phyloP scores from a whole-genome alignment of 2,329 filamentous ascomycete genomes.

The Nemania sp. region DNA sequence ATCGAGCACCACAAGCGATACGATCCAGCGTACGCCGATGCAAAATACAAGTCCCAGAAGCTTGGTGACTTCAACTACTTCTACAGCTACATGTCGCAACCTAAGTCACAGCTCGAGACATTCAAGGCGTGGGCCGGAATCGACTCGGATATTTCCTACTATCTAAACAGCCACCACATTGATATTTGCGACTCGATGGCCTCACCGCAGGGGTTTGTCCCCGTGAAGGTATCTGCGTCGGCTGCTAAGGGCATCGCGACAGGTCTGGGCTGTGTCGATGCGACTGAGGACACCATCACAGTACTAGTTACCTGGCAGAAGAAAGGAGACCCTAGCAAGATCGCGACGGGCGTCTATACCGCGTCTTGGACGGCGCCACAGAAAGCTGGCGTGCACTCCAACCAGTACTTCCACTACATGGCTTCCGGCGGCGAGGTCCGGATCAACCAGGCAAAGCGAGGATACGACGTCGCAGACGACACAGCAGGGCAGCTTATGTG shows the following conservation, averaged over 20 bases:
- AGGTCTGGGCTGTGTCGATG: constrained; percentile 79
- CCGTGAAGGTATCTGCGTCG: constrained; percentile 81
- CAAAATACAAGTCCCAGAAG: constrained; percentile 77
- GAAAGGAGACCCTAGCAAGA: constrained; percentile 73
- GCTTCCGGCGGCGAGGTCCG: constrained; percentile 85
- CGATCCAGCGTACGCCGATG: constrained; percentile 92
- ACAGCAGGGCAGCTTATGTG: constrained; percentile 76
- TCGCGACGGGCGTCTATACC: constrained; percentile 90
- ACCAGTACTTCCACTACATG: constrained; percentile 98
- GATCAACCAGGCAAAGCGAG: constrained; percentile 92
- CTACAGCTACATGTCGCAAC: constrained; percentile 96
- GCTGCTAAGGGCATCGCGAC: constrained; percentile 84
- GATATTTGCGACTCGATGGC: constrained; percentile 96
- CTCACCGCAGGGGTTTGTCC: constrained; percentile 75
- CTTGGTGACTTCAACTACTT: constrained; percentile 98
- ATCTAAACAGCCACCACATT: constrained; percentile 94
- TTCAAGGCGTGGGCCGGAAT: constrained; percentile 95
- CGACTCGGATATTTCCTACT: constrained; percentile 95
- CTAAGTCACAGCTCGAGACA: constrained; percentile 90
- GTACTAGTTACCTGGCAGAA: constrained; percentile 90
- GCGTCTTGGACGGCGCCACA: constrained; percentile 95
- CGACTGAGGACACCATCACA: constrained; percentile 94
- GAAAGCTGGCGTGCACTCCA: constrained; percentile 92
- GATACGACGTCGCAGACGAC: constrained; percentile 95
- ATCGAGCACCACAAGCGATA: constrained; percentile 97